Evolutionary conservation across 805 yeast genomes (phyloP).

Genomic region (Sugiyamaella chiloensis): DNA sequence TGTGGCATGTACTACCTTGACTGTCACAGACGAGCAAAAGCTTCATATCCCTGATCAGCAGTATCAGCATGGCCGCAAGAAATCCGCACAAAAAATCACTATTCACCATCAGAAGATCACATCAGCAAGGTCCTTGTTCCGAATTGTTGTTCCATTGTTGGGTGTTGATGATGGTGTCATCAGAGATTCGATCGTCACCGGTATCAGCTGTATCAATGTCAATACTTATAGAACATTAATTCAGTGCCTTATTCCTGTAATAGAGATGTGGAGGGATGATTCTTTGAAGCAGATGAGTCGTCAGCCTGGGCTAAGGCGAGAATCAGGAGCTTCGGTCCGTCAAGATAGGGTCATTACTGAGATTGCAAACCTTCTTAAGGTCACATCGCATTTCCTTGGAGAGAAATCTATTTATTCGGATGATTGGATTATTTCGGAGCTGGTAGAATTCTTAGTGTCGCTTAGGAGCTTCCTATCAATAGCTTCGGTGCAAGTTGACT

Average conservation of each 20-base stretch:
- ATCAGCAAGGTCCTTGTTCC: constrained; percentile 84
- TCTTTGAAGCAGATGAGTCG: background rate
- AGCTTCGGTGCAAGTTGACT: constrained; percentile 57
- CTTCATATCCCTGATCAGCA: constrained; percentile 52
- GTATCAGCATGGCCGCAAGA: constrained; percentile 60
- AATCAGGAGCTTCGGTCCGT: constrained; percentile 22
- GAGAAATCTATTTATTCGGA: constrained; percentile 55
- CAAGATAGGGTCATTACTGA: constrained; percentile 58
- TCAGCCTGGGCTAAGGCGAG: constrained; percentile 25
- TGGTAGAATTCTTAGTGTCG: constrained; percentile 59
- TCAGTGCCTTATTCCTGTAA: constrained; percentile 64
- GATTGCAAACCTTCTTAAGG: constrained; percentile 68
- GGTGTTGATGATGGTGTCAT: constrained; percentile 66
- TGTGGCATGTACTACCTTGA: constrained; percentile 87
- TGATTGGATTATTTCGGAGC: constrained; percentile 61
- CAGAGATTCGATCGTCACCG: constrained; percentile 83
- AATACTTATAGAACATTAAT: constrained; percentile 81
- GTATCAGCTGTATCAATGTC: constrained; percentile 83
- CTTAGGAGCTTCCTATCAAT: constrained; percentile 57
- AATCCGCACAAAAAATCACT: constrained; percentile 72
- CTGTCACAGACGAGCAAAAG: constrained; percentile 84
- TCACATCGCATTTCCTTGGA: constrained; percentile 61
- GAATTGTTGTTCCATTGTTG: constrained; percentile 79
- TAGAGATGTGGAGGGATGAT: constrained; percentile 50
- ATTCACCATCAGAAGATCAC: constrained; percentile 89